phyloP scores from a whole-genome alignment of 306 rosid species.

The Cicer cuneatum region DNA sequence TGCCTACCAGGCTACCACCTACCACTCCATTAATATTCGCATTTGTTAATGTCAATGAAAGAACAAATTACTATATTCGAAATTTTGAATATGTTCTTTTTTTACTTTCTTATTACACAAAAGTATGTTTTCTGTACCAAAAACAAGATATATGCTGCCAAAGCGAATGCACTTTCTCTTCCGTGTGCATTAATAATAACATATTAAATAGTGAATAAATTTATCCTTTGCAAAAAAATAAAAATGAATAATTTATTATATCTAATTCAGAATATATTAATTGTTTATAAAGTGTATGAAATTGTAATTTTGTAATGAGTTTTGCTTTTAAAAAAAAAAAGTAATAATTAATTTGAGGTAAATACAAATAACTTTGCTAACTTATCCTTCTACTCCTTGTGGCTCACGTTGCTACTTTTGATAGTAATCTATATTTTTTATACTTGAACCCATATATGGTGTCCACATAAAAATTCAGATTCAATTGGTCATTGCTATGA shows the following conservation, averaged over 20 bases:
- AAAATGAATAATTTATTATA: conserved; percentile 21
- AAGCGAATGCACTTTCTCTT: conserved; percentile 4
- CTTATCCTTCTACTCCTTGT: background rate
- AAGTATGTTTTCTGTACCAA: background rate
- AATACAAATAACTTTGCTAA: conserved; percentile 35
- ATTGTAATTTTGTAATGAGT: too few species aligned
- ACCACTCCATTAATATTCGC: conserved; percentile 42
- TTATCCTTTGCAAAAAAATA: too few species aligned
- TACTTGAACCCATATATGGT: background rate
- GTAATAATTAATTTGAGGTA: background rate
- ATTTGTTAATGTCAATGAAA: conserved; percentile 31
- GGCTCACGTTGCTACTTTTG: conserved; percentile 13
- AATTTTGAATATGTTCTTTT: conserved; percentile 44
- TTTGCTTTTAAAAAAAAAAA: too few species aligned
- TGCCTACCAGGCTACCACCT: conserved; percentile 18
- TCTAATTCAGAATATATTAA: background rate
- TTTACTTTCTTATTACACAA: conserved; percentile 42
- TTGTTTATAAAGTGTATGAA: too few species aligned
- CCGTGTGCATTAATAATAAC: background rate
- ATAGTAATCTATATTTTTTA: background rate
- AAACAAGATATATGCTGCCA: conserved; percentile 36
- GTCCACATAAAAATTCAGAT: background rate
- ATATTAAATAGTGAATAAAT: background rate
- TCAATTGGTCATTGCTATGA: conserved; percentile 5
- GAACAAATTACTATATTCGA: conserved; percentile 28